Evolutionary conservation across 169 alveolate species (phyloP), one percentile per base, ranked within the genome.

Genomic region (Eimeria necatrix): DNA sequence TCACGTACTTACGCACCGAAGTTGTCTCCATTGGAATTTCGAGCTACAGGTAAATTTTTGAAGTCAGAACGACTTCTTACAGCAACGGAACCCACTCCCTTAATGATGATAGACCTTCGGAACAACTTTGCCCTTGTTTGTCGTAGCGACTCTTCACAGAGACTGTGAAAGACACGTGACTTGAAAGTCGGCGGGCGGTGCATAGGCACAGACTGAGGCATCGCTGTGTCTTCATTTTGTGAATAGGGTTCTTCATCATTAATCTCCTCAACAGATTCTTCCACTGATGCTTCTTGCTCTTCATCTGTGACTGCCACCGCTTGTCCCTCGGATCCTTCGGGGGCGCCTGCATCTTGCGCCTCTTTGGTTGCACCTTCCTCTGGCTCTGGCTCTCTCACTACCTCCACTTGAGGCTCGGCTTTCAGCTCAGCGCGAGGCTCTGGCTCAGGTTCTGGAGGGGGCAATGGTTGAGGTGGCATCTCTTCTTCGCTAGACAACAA

Each of bases 71-170:
- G 73, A 32, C 73, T 80, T 16, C 92, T 32, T 2, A 41, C 92
- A 84, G 49, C 61, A 46, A 84, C 92, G 61, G 80, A 32, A 1
- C 92, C 92, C 80, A 84, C 92, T 41, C 92, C 92, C n/a, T 56
- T 60, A 14, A 84, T 84, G 32, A 59, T 56, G 20, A 84, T 84
- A 32, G 92, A 84, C 32, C 80, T 51, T 10, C 92, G 60, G 20
- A 84, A 84, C 18, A 78, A 32, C 64, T 41, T 59, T 2, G 74
- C 61, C 51, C n/a, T 12, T 18, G n/a, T 26, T 22, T 51, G 56
- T 7, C 49, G 26, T 18, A 32, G 80, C 12, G 92, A 52, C 53
- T 84, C 92, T 18, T 84, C 92, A 84, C 74, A 60, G 16, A 60
- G 48, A 41, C 92, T 84, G 92, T 84, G 71, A n/a, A 84, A 84